These are phyloP conservation scores for Colletotrichum lindemuthianum DNA, from an alignment of 2,329 filamentous ascomycete genomes.

Conservation along the genomic window DNA sequence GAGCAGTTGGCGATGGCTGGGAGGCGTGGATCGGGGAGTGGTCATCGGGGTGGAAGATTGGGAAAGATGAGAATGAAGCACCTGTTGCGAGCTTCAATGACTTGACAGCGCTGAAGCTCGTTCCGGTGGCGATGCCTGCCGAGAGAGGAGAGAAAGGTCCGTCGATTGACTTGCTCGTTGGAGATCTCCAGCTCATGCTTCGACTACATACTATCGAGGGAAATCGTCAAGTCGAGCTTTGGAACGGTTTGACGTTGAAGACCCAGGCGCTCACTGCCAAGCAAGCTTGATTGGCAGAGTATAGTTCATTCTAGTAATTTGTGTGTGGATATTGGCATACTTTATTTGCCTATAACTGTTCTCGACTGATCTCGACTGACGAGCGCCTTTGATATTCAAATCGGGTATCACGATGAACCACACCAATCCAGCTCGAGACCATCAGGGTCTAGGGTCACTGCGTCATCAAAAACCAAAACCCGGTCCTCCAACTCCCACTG, in stretches of 20 bases:
- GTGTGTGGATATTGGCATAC: background rate
- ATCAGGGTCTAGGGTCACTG: too few relatives aligned
- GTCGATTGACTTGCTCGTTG: slow-evolving; percentile 20
- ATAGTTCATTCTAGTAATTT: background rate
- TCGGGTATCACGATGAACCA: too few relatives aligned
- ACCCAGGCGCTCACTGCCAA: background rate
- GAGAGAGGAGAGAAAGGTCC: background rate
- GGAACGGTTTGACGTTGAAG: slow-evolving; percentile 11
- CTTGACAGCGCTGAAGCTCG: slow-evolving; percentile 1
- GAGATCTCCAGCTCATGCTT: slow-evolving; percentile 12
- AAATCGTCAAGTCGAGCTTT: slow-evolving; percentile 4
- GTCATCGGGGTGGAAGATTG: slow-evolving; percentile 8
- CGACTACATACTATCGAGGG: background rate
- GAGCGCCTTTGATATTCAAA: too few relatives aligned
- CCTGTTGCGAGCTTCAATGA: slow-evolving; percentile 9
- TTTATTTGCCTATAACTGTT: too few relatives aligned
- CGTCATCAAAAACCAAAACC: background rate
- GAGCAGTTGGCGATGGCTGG: background rate
- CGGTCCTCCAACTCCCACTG: background rate
- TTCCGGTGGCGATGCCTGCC: slow-evolving; percentile 11
- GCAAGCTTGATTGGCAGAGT: background rate
- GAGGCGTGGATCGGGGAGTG: slow-evolving; percentile 19
- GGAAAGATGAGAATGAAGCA: background rate
- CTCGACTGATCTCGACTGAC: too few relatives aligned
- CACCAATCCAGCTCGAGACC: too few relatives aligned